Percentiles rank a stretch among this genome's conserved stretches.
Evolutionary conservation across 345 rosid species (phyloP).

Genomic region (Cochlearia excelsa): DNA sequence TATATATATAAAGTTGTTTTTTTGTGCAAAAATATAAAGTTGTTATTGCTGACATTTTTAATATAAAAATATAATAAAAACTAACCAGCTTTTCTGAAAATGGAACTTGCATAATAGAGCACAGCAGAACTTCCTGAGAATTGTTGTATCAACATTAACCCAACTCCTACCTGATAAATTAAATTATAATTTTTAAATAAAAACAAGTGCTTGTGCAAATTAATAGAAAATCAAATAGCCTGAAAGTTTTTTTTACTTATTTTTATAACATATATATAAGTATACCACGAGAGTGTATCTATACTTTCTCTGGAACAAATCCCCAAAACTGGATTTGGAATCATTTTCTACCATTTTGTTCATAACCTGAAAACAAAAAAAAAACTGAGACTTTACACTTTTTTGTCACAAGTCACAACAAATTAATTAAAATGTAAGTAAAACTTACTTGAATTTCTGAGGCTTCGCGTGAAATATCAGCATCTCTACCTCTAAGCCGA

Average conservation of each 20-base stretch:
- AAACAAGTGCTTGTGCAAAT: slow-evolving; percentile 24
- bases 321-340: slow-evolving; percentile 30
- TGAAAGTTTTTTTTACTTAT: slow-evolving; percentile 2
- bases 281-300: slow-evolving; percentile 41
- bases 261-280: not conserved
- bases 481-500: slow-evolving; percentile 48
- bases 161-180: slow-evolving; percentile 45
- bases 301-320: slow-evolving; percentile 46
- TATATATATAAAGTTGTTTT: too few relatives aligned
- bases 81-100: slow-evolving; percentile 45
- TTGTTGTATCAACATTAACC: slow-evolving; percentile 45
- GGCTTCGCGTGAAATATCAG: slow-evolving; percentile 51
- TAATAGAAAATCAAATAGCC: not conserved
- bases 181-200: not conserved
- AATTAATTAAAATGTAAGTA: not conserved
- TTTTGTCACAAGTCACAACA: not conserved
- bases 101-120: slow-evolving; percentile 36
- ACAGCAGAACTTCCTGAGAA: slow-evolving; percentile 40
- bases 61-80: not conserved
- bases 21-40: too few relatives aligned
- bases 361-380: slow-evolving; percentile 33
- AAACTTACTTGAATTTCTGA: slow-evolving; percentile 48
- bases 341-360: slow-evolving; percentile 28
- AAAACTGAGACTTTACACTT: slow-evolving; percentile 5
- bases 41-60: not conserved